Conservation (phyloP, 1,284 basidiomycete species). For the Apiotrichum mycotoxinovorans region DNA sequence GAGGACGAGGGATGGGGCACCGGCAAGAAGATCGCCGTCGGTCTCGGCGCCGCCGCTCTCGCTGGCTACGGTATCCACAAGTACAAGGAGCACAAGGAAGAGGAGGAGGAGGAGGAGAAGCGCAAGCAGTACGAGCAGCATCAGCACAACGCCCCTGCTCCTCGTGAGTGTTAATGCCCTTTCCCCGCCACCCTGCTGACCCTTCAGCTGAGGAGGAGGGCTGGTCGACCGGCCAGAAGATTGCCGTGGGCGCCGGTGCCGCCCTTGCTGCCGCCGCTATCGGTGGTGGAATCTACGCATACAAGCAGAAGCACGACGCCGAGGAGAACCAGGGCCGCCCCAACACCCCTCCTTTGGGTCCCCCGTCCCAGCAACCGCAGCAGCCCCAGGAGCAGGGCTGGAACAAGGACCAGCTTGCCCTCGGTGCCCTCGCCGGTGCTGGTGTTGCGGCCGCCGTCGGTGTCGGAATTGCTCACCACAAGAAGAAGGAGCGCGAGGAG, state of each 20-base stretch:
- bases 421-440: not conserved
- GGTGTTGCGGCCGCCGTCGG: not conserved
- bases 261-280: slow-evolving; percentile 2
- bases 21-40: slow-evolving; percentile 8
- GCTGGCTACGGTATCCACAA: slow-evolving; percentile 4
- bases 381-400: not conserved
- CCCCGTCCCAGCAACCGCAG: not conserved
- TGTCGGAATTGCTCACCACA: not conserved
- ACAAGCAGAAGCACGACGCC: slow-evolving; percentile 14
- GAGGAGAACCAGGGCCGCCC: not conserved
- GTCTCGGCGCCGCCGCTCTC: not conserved
- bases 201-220: not conserved
- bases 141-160: too few species aligned
- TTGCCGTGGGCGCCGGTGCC: slow-evolving; percentile 4
- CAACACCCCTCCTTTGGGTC: not conserved
- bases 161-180: too few species aligned
- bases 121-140: not conserved
- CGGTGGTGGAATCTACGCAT: slow-evolving; percentile 8
- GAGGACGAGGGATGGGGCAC: slow-evolving; percentile 13
- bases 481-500: not conserved
- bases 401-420: not conserved
- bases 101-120: slow-evolving; percentile 1
- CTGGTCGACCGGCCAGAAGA: slow-evolving; percentile 1
- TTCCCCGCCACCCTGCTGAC: too few species aligned
- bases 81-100: slow-evolving; percentile 7